Conservation (phyloP, 352 stramenopile genomes). For the Phytopythium mirpurense region DNA sequence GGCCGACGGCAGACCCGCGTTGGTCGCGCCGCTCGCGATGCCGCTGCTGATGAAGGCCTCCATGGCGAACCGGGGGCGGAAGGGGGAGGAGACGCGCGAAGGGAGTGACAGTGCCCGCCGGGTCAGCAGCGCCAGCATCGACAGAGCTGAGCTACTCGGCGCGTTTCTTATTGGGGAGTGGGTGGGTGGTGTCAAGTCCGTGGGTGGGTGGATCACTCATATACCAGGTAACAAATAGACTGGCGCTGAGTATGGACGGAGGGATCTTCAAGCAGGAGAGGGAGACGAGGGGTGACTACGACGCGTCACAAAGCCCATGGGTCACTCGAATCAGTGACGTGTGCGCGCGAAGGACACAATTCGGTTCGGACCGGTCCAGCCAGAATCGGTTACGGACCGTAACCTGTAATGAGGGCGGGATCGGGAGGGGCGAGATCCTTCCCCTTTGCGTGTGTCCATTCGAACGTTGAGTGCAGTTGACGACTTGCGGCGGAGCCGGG, state of each 20-base stretch:
- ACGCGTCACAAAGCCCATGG: not conserved
- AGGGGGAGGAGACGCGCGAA: not conserved
- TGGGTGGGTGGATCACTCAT: no score
- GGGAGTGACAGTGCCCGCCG: not conserved
- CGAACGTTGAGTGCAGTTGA: no score
- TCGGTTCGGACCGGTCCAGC: no score
- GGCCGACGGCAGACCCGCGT: conserved; percentile 64
- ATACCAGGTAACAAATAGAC: no score
- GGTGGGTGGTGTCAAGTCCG: no score
- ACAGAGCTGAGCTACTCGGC: not conserved
- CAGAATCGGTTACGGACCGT: no score
- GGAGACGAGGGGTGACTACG: conserved; percentile 5
- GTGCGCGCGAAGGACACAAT: no score
- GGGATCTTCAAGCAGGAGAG: conserved; percentile 4
- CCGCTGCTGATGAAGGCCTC: conserved; percentile 29
- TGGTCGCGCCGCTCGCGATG: conserved; percentile 35
- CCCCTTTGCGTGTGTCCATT: no score
- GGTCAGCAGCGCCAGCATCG: not conserved
- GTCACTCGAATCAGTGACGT: no score
- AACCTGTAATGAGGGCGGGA: not conserved
- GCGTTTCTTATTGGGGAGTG: not conserved
- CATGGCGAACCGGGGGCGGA: conserved; percentile 16
- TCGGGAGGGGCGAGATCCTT: not conserved
- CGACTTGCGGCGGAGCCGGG: not conserved
- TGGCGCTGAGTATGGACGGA: not conserved